phyloP scores from a whole-genome alignment of 768 basidiomycete genomes.

The Clitopilus passeckerianus region DNA sequence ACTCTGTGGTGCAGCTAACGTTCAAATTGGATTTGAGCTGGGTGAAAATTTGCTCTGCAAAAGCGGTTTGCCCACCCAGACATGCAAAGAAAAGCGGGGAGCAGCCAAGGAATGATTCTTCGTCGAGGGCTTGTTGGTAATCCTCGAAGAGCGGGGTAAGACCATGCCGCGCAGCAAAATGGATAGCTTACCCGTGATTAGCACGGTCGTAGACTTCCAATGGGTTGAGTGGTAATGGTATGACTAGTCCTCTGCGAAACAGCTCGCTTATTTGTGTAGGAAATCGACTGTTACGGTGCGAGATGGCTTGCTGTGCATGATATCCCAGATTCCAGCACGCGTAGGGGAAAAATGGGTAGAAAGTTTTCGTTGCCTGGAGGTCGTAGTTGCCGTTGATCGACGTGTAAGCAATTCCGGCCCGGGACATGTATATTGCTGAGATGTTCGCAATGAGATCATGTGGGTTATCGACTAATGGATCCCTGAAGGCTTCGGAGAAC shows the following conservation, averaged over 20 bases:
- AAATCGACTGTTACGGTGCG: not conserved
- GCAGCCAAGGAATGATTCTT: not conserved
- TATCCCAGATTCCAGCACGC: not conserved
- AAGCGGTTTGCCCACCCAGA: not conserved
- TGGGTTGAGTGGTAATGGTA: not conserved
- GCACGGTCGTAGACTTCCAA: not conserved
- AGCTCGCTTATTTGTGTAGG: not conserved
- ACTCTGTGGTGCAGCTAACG: too few species aligned
- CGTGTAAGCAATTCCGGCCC: not conserved
- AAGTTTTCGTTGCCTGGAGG: too few species aligned
- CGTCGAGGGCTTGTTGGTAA: not conserved
- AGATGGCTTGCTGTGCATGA: not conserved
- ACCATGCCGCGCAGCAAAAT: not conserved
- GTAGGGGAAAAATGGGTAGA: not conserved
- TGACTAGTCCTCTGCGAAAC: not conserved
- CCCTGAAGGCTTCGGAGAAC: not conserved
- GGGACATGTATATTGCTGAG: not conserved
- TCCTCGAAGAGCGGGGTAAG: not conserved
- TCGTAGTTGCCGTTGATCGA: not conserved
- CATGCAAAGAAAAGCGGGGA: not conserved
- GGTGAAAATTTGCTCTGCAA: too few species aligned
- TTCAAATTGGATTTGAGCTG: too few species aligned
- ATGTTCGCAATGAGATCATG: not conserved
- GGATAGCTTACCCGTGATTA: not conserved
- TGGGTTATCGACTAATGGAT: not conserved